Evolutionary conservation across 257 asterid species (phyloP).

Genomic region (Solanum paucissectum): DNA sequence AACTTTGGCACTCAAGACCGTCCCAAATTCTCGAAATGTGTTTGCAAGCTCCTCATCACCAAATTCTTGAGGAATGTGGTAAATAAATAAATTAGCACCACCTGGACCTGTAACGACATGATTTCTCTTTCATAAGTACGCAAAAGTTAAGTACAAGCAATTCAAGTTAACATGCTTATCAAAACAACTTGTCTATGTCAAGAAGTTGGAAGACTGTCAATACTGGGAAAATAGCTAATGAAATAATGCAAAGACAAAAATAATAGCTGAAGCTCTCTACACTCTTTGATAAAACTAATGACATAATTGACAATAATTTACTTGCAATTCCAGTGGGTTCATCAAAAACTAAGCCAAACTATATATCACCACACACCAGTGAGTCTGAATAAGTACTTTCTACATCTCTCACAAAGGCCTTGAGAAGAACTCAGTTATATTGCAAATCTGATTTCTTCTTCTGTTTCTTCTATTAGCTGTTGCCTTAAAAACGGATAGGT

Average conservation of each 20-base stretch:
- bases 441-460: neutral
- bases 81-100: constrained; percentile 88
- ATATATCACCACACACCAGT: neutral
- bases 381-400: neutral
- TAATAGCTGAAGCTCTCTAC: neutral
- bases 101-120: constrained; percentile 64
- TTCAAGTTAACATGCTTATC: neutral
- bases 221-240: neutral
- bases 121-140: neutral
- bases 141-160: neutral
- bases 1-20: constrained; percentile 86
- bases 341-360: neutral
- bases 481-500: neutral
- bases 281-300: neutral
- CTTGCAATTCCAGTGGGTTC: neutral
- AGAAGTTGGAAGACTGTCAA: neutral
- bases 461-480: neutral
- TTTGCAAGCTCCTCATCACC: constrained; percentile 83
- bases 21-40: constrained; percentile 68
- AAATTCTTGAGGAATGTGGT: constrained; percentile 90
- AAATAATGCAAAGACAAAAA: neutral
- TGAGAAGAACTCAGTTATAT: neutral
- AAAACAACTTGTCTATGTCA: neutral
- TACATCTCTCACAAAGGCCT: neutral
- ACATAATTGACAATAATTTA: neutral